Conservation (phyloP, 495 filamentous ascomycete genomes). For the Collariella sp. region DNA sequence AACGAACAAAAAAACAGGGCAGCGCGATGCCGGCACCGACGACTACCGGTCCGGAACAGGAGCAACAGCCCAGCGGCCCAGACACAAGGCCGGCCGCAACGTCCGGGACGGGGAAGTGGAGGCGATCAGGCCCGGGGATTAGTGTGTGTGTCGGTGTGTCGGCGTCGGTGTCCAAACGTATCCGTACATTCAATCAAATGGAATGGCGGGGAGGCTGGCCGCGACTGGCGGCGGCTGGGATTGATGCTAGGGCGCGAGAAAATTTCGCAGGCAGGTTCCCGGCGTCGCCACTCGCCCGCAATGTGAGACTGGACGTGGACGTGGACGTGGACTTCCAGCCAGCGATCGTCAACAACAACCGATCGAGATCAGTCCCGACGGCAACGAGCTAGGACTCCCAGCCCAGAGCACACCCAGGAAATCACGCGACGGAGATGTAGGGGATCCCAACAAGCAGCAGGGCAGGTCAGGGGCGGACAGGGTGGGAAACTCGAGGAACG, state of each 20-base stretch:
- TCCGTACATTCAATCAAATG: constrained; percentile 15
- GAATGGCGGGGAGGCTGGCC: neutral
- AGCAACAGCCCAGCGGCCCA: constrained; percentile 5
- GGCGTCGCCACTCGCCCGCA: constrained; percentile 13
- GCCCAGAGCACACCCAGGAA: constrained; percentile 6
- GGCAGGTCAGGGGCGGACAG: constrained; percentile 28
- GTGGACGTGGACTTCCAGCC: too few relatives aligned
- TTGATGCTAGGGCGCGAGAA: constrained; percentile 27
- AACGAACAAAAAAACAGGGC: neutral
- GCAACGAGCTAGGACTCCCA: constrained; percentile 18
- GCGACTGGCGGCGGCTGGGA: constrained; percentile 15
- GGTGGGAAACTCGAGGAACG: constrained; percentile 25
- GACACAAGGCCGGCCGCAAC: constrained; percentile 11
- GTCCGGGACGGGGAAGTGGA: constrained; percentile 19
- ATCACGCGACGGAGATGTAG: constrained; percentile 26
- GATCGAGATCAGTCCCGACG: constrained; percentile 20
- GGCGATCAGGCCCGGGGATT: constrained; percentile 21
- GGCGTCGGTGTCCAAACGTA: constrained; percentile 18
- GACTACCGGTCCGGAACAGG: constrained; percentile 7
- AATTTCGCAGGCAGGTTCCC: constrained; percentile 24
- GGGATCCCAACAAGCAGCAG: constrained; percentile 23
- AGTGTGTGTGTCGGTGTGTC: too few relatives aligned
- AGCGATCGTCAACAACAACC: constrained; percentile 15
- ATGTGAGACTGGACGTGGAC: too few relatives aligned
- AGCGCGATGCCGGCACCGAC: constrained; percentile 4